A percentile compares a stretch with the other conserved stretches of the same genome.
Conservation (phyloP, 331 rosid species). For the Quercus tomentella region DNA sequence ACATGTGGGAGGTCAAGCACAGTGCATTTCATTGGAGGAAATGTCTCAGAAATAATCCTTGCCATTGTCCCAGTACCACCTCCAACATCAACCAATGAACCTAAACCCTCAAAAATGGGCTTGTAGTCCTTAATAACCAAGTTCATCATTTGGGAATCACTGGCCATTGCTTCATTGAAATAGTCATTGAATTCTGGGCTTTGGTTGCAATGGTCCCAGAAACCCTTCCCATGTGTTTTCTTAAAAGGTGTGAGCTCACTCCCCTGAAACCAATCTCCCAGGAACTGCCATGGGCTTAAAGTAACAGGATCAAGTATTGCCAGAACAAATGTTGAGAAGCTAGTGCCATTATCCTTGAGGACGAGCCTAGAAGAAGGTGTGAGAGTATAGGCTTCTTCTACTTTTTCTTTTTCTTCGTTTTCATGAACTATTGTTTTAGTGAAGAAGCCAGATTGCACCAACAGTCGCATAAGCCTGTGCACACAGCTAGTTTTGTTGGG, state of each 20-base stretch:
- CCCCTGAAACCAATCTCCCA: conserved; percentile 40
- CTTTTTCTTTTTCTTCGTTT: conserved; percentile 1
- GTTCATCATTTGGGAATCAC: conserved; percentile 44
- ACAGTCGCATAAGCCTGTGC: conserved; percentile 32
- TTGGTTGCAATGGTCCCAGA: conserved; percentile 23
- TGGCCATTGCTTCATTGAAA: conserved; percentile 41
- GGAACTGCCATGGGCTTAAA: conserved; percentile 5
- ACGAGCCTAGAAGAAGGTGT: conserved; percentile 40
- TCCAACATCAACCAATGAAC: conserved; percentile 44
- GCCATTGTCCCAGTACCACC: conserved; percentile 38
- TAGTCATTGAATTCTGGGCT: conserved; percentile 13
- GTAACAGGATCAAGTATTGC: conserved; percentile 21
- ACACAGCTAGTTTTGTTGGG: conserved; percentile 26
- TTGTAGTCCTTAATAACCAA: conserved; percentile 32
- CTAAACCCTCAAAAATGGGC: conserved; percentile 36
- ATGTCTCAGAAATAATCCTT: conserved; percentile 29
- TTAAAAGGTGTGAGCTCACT: conserved; percentile 21
- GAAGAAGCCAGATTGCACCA: conserved; percentile 42
- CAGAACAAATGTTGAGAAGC: conserved; percentile 14
- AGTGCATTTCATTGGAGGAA: conserved; percentile 39
- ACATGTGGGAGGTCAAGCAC: conserved; percentile 52
- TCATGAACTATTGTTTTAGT: background rate
- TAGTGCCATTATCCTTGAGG: conserved; percentile 18
- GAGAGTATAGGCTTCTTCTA: conserved; percentile 34
- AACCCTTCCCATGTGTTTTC: conserved; percentile 17